phyloP scores from a whole-genome alignment of 83 land plant genomes.

The Diphasiastrum complanatum region DNA sequence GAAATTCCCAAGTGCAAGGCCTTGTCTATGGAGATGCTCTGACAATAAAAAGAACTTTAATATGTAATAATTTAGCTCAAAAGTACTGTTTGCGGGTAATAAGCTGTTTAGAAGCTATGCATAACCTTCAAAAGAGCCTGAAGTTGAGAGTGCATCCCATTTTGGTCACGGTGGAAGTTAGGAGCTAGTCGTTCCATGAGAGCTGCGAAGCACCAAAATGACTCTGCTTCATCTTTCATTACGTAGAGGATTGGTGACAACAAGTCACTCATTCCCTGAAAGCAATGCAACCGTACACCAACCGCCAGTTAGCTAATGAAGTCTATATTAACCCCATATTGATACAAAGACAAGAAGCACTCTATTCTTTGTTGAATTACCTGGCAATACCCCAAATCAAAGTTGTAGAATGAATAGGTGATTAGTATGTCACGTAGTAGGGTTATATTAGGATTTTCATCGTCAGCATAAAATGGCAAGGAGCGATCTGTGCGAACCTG shows the following conservation, averaged over 20 bases:
- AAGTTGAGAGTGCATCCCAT: conserved; percentile 96
- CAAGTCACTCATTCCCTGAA: conserved; percentile 96
- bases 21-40: too few species aligned
- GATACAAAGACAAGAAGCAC: not conserved
- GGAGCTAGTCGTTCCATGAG: conserved; percentile 95
- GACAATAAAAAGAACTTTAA: too few species aligned
- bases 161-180: conserved; percentile 97
- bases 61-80: too few species aligned
- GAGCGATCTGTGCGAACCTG: conserved; percentile 93
- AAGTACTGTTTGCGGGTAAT: too few species aligned
- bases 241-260: conserved; percentile 85
- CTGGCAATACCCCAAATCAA: conserved; percentile 99
- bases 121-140: conserved; percentile 83
- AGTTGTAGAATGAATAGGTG: conserved; percentile 96
- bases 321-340: not conserved
- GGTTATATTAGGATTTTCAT: conserved; percentile 78
- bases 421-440: conserved; percentile 68
- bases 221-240: conserved; percentile 78
- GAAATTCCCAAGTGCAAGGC: too few species aligned
- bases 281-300: not conserved
- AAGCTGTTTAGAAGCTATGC: not conserved
- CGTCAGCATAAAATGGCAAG: conserved; percentile 74
- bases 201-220: conserved; percentile 94
- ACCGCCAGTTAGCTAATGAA: not conserved
- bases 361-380: conserved; percentile 31